phyloP scores from a whole-genome alignment of 1,139 yeast genomes.

The Sugiyamaella pinicola region DNA sequence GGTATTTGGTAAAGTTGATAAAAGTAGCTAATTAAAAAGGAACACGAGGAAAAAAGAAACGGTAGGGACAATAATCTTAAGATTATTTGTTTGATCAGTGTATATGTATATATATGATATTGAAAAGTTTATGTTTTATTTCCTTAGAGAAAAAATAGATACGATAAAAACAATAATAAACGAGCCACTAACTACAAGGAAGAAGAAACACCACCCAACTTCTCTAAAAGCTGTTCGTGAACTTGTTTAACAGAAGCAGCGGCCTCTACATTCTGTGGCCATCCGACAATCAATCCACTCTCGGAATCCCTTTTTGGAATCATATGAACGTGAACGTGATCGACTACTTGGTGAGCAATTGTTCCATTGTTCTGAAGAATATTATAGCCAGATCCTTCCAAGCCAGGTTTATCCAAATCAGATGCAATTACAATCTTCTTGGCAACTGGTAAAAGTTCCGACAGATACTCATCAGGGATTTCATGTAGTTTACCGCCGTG shows the following conservation, averaged over 20 bases:
- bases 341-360: conserved; percentile 92
- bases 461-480: conserved; percentile 84
- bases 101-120: conserved; percentile 5
- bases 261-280: conserved; percentile 74
- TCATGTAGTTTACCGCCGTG: conserved; percentile 93
- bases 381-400: conserved; percentile 82
- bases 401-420: conserved; percentile 59
- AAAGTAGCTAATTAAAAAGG: conserved; percentile 1
- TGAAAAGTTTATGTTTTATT: not conserved
- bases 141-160: not conserved
- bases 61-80: not conserved
- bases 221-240: conserved; percentile 62
- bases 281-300: conserved; percentile 80
- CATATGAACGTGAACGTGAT: conserved; percentile 94
- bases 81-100: conserved; percentile 7
- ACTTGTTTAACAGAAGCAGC: conserved; percentile 70
- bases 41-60: not conserved
- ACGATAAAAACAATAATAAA: not conserved
- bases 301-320: conserved; percentile 77
- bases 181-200: not conserved
- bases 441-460: conserved; percentile 83
- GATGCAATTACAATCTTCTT: conserved; percentile 77
- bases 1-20: conserved; percentile 17
- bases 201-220: conserved; percentile 33
- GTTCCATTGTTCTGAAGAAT: conserved; percentile 89